phyloP scores from a whole-genome alignment of 345 rosid genomes.

The Euphorbia tirucalli region DNA sequence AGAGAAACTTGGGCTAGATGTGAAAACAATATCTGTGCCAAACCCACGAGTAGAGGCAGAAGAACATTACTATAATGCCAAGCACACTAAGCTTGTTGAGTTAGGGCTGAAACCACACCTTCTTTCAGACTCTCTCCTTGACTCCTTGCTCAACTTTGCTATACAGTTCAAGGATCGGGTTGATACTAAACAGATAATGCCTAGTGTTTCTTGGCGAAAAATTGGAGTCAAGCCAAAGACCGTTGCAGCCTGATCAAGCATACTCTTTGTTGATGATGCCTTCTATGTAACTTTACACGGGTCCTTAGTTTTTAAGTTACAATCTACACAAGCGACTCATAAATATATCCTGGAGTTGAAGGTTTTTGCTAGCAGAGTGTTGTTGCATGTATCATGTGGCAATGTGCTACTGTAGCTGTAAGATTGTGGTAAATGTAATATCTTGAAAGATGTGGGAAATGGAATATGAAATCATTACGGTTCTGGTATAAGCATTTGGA shows the following conservation, averaged over 20 bases:
- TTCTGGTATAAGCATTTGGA: neutral
- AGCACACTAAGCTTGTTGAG: conserved; percentile 92
- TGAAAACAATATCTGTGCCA: conserved; percentile 67
- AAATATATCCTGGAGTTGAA: neutral
- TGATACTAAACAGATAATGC: conserved; percentile 89
- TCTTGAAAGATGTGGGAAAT: neutral
- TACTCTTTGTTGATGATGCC: conserved; percentile 5
- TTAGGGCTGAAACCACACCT: conserved; percentile 88
- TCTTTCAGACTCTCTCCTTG: conserved; percentile 87
- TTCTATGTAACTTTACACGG: neutral
- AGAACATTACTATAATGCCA: conserved; percentile 97
- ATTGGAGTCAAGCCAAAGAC: conserved; percentile 81
- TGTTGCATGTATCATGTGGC: neutral
- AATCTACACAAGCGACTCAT: neutral
- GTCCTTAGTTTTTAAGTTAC: neutral
- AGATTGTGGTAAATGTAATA: neutral
- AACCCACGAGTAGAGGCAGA: conserved; percentile 98
- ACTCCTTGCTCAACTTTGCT: conserved; percentile 85
- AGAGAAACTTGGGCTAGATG: conserved; percentile 74
- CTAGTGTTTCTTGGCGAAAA: conserved; percentile 86
- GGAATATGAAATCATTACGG: neutral
- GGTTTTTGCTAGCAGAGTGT: conserved; percentile 1
- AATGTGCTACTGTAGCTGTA: neutral
- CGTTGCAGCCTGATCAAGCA: conserved; percentile 38
- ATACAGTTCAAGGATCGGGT: conserved; percentile 79